Base-by-base conservation (phyloP, 148 eudicot genomes). In the Tetragonia tetragonoides region DNA sequence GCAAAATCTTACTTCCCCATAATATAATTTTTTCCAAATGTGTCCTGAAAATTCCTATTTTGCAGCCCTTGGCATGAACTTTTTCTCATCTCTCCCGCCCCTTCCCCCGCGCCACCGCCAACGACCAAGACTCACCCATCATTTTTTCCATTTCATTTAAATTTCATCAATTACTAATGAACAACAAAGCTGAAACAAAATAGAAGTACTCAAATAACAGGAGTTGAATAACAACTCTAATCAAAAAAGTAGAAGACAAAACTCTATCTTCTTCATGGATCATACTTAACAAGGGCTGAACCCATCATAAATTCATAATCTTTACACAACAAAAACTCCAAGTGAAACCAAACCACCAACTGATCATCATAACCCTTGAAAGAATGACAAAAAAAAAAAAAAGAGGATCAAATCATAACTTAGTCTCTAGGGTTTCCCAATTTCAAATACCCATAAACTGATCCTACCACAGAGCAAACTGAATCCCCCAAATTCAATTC, bases 371-470 rank as follows among this genome's bases (percentile, higher is more conserved):
- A 28, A 28, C 0, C 34, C 34, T 1, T 28, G 0, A 1, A 28
- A 28, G 1, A 2, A 46, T 1, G 10, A 42, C 10, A 44, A 46
- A 3, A 9, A 41, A 46, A n/a, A 18, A 7, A 10, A 14, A 68
- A 68, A n/a, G 54, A 17, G n/a, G 72, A 42, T 68, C 72, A 68
- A 3, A 7, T 15, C 72, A 23, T 44, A 68, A 68, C 10, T 68
- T 10, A n/a, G 23, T 15, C 72, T 21, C 72, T 68, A 68, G 56
- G 37, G 54, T 68, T 44, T 42, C 54, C 6, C n/a, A 11, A 21
- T 42, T 42, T 68, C 54, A 42, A 68, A 10, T n/a, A 68, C 37
- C 10, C 16, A 7, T 0, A n/a, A 68, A 44, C 44, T 24, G 47
- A 68, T 42, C 54, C 49, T 54, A 44, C 21, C 24, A 21, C 16